Percentiles rank a stretch among this genome's conserved stretches.
Evolutionary conservation across 176 grass and related monocot species (phyloP).

Genomic region (Luzula sylvatica): DNA sequence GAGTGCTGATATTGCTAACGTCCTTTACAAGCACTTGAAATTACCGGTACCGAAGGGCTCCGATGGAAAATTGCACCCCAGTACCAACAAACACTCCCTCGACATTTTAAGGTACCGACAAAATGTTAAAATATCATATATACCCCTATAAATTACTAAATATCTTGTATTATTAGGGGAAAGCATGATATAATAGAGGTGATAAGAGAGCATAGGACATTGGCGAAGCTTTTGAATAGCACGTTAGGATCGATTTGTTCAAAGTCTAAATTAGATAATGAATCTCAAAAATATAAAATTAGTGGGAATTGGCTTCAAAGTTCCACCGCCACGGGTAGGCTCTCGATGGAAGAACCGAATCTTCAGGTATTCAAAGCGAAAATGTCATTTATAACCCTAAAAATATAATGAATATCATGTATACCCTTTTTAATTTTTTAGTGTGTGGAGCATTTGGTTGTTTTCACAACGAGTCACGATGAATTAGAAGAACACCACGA

Average conservation of each 20-base stretch:
- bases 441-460: slow-evolving; percentile 82
- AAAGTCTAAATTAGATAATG: slow-evolving; percentile 47
- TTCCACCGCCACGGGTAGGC: slow-evolving; percentile 82
- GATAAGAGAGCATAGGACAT: slow-evolving; percentile 86
- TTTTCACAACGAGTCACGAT: slow-evolving; percentile 52
- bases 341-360: slow-evolving; percentile 98
- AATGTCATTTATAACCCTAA: neutral
- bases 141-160: neutral
- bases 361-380: slow-evolving; percentile 82
- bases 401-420: too few relatives aligned
- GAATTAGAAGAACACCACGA: slow-evolving; percentile 41
- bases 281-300: slow-evolving; percentile 85
- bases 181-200: slow-evolving; percentile 69
- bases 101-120: slow-evolving; percentile 55
- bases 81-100: slow-evolving; percentile 73
- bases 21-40: slow-evolving; percentile 82
- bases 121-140: neutral
- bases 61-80: slow-evolving; percentile 81
- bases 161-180: slow-evolving; percentile 32
- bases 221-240: slow-evolving; percentile 78
- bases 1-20: slow-evolving; percentile 66
- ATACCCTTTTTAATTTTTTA: slow-evolving; percentile 35
- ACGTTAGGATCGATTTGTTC: slow-evolving; percentile 81
- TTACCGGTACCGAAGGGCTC: slow-evolving; percentile 58
- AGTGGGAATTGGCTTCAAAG: slow-evolving; percentile 96